These are phyloP conservation scores for Phoma sp. DNA, from an alignment of 2,329 filamentous ascomycete species.

Conservation along the genomic window DNA sequence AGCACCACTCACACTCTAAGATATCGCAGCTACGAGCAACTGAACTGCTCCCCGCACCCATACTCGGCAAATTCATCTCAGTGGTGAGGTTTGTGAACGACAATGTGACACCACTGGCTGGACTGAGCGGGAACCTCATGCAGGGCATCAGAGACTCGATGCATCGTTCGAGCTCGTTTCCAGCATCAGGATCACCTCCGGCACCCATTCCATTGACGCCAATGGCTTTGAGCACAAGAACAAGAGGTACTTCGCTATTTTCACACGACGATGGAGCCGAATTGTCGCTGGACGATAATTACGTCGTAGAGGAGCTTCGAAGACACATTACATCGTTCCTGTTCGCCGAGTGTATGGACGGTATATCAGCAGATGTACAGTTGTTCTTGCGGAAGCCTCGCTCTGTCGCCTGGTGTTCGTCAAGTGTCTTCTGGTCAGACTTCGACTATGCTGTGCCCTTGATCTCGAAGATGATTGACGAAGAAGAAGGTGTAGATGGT, in stretches of 20 bases:
- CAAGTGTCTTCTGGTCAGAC: conserved; percentile 32
- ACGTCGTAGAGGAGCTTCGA: conserved; percentile 32
- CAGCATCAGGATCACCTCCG: not conserved
- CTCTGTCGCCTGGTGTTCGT: conserved; percentile 31
- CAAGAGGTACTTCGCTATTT: conserved; percentile 6
- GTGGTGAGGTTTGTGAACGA: conserved; percentile 30
- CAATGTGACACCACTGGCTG: conserved; percentile 34
- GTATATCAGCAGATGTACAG: conserved; percentile 37
- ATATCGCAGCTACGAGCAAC: conserved; percentile 29
- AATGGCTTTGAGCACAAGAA: not conserved
- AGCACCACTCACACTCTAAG: conserved; percentile 37
- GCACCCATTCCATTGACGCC: conserved; percentile 25
- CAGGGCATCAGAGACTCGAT: conserved; percentile 23
- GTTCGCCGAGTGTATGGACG: conserved; percentile 38
- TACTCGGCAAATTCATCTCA: conserved; percentile 35
- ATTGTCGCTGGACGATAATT: conserved; percentile 24
- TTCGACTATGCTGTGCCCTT: conserved; percentile 35
- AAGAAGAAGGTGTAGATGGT: conserved; percentile 13
- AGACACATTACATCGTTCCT: conserved; percentile 31
- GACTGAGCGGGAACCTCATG: conserved; percentile 27
- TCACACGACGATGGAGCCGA: not conserved
- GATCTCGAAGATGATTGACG: conserved; percentile 28
- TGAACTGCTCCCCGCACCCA: conserved; percentile 33
- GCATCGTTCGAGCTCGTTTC: conserved; percentile 2
- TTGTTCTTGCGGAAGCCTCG: conserved; percentile 33